phyloP scores from a whole-genome alignment of 2,329 filamentous ascomycete species.

The Beauveria sp. region DNA sequence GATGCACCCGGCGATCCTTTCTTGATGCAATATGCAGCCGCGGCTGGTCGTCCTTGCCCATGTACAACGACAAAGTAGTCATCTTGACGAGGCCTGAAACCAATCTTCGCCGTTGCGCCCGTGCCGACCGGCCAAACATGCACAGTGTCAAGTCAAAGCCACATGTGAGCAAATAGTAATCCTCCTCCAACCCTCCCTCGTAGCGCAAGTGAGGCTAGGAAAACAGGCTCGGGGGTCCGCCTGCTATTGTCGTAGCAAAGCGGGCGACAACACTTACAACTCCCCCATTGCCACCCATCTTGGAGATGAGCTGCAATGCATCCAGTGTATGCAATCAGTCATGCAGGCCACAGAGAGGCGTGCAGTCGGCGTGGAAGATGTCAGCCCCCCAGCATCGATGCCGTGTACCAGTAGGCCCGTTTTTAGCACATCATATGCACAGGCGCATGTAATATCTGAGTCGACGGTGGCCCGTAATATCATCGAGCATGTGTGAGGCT shows the following conservation, averaged over 20 bases:
- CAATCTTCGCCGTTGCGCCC: background rate
- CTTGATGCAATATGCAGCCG: background rate
- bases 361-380: background rate
- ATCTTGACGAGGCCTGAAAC: background rate
- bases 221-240: background rate
- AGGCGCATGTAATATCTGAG: background rate
- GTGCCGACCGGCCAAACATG: background rate
- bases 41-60: background rate
- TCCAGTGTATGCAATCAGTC: background rate
- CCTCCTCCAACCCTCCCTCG: background rate
- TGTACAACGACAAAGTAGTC: background rate
- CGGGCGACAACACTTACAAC: no score
- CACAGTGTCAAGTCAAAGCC: background rate
- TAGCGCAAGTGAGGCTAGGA: background rate
- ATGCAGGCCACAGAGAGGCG: slow-evolving; percentile 2
- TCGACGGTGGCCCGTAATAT: background rate
- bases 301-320: background rate
- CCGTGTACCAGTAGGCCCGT: background rate
- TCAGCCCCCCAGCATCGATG: background rate
- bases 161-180: background rate
- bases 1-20: background rate
- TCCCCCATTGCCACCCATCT: background rate
- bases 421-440: slow-evolving; percentile 4
- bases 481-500: background rate
- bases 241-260: background rate